Evolutionary conservation across 345 rosid genomes (phyloP).

Genomic region (Hibiscus tridactylites): DNA sequence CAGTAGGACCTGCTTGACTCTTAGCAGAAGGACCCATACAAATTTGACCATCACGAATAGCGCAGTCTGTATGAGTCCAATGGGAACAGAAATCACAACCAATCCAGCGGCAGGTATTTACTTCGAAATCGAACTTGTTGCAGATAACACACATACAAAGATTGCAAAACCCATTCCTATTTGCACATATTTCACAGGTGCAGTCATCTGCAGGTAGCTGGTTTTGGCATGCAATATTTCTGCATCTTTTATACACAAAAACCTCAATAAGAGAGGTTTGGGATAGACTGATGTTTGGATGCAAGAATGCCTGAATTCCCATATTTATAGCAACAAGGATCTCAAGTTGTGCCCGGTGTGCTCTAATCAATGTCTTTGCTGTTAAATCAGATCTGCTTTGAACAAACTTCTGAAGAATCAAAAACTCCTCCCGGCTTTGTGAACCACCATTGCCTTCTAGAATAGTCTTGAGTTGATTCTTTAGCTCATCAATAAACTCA

Average conservation of each 20-base stretch:
- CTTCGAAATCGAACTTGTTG: not conserved
- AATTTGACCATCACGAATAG: constrained; percentile 46
- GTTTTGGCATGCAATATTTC: constrained; percentile 82
- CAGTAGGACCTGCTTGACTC: constrained; percentile 57
- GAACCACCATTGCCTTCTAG: constrained; percentile 84
- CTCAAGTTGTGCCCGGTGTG: constrained; percentile 78
- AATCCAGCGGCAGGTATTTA: not conserved
- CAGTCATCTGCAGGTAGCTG: constrained; percentile 93
- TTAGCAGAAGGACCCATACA: constrained; percentile 67
- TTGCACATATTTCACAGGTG: constrained; percentile 67
- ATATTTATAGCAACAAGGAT: constrained; percentile 16
- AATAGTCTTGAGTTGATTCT: constrained; percentile 58
- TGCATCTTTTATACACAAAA: constrained; percentile 76
- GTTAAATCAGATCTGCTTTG: constrained; percentile 78
- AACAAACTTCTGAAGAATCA: constrained; percentile 67
- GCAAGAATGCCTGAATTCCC: not conserved
- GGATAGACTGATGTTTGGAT: not conserved
- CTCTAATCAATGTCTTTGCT: constrained; percentile 65
- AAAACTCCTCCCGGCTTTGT: constrained; percentile 72
- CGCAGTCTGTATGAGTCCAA: not conserved
- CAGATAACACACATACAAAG: constrained; percentile 2
- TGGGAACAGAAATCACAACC: not conserved
- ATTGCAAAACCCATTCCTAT: constrained; percentile 30
- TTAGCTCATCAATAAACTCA: constrained; percentile 74
- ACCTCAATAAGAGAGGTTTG: not conserved